A percentile compares a stretch with the other conserved stretches of the same genome.
Evolutionary conservation across 495 filamentous ascomycete genomes (phyloP).

Genomic region (Aspergillus ostianus): DNA sequence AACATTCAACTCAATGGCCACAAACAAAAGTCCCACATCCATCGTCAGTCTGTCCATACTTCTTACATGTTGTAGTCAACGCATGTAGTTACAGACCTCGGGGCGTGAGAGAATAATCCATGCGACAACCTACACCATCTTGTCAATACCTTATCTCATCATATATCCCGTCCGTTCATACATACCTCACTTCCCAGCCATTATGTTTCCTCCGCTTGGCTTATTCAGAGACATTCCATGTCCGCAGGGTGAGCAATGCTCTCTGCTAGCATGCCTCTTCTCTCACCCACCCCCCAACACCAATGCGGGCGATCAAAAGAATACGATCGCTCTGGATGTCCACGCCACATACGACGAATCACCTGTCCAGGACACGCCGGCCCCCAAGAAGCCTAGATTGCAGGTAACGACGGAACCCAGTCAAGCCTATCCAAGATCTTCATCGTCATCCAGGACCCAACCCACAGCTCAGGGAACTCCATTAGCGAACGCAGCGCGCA

Average conservation of each 20-base stretch:
- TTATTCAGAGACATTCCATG: constrained; percentile 66
- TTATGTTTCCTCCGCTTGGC: constrained; percentile 66
- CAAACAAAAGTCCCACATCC: background rate
- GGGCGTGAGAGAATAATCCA: background rate
- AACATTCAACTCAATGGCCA: background rate
- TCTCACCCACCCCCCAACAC: constrained; percentile 38
- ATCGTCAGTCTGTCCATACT: background rate
- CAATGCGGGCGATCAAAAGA: constrained; percentile 4
- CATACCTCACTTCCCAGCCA: constrained; percentile 23
- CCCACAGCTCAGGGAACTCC: background rate
- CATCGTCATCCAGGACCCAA: background rate
- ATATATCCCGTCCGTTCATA: constrained; percentile 4
- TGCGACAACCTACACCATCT: background rate
- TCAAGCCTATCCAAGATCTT: background rate
- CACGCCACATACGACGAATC: background rate
- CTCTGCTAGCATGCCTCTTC: constrained; percentile 60
- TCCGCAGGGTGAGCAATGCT: constrained; percentile 56
- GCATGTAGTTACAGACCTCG: background rate
- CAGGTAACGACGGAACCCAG: constrained; percentile 9
- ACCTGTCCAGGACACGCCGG: constrained; percentile 5
- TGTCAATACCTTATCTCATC: background rate
- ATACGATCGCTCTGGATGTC: constrained; percentile 3
- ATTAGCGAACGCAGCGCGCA: background rate
- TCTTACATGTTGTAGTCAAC: background rate
- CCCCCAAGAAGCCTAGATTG: constrained; percentile 14